Evolutionary conservation across 805 yeast species (phyloP).

Genomic region (Pichia exigua): DNA sequence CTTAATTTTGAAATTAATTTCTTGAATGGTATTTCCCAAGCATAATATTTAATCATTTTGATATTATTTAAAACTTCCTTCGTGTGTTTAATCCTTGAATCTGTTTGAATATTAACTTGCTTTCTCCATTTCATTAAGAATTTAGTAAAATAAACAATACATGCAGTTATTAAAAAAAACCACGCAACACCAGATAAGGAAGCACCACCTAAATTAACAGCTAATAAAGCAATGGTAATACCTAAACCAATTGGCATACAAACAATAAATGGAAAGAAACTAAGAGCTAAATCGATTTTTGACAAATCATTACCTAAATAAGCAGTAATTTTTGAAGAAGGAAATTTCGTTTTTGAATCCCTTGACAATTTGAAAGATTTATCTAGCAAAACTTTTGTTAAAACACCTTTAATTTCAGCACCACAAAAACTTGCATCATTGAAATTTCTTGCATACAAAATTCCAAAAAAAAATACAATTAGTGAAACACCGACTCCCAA

Average conservation of each 20-base stretch:
- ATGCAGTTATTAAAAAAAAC: conserved; percentile 41
- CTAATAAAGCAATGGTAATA: conserved; percentile 55
- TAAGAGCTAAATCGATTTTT: conserved; percentile 70
- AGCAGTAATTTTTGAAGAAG: conserved; percentile 67
- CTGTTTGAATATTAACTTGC: conserved; percentile 59
- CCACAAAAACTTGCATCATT: conserved; percentile 57
- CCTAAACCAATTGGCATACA: conserved; percentile 58
- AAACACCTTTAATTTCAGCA: conserved; percentile 58
- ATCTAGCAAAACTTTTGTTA: conserved; percentile 61
- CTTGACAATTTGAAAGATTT: conserved; percentile 60
- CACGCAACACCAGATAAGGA: conserved; percentile 64
- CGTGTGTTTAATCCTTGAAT: conserved; percentile 63
- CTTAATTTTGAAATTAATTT: conserved; percentile 49
- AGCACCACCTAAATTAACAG: conserved; percentile 63
- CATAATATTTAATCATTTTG: conserved; percentile 78
- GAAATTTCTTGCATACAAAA: conserved; percentile 54
- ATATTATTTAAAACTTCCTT: conserved; percentile 73
- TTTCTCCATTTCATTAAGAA: conserved; percentile 48
- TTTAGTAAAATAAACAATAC: conserved; percentile 41
- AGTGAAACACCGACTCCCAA: conserved; percentile 62
- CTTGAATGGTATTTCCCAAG: conserved; percentile 83
- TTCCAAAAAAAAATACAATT: conserved; percentile 43
- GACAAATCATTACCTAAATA: conserved; percentile 76
- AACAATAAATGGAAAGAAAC: conserved; percentile 56
- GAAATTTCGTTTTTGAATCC: conserved; percentile 48